phyloP scores from a whole-genome alignment of 176 grass and related monocot species.

The Eremochloa ophiuroides region DNA sequence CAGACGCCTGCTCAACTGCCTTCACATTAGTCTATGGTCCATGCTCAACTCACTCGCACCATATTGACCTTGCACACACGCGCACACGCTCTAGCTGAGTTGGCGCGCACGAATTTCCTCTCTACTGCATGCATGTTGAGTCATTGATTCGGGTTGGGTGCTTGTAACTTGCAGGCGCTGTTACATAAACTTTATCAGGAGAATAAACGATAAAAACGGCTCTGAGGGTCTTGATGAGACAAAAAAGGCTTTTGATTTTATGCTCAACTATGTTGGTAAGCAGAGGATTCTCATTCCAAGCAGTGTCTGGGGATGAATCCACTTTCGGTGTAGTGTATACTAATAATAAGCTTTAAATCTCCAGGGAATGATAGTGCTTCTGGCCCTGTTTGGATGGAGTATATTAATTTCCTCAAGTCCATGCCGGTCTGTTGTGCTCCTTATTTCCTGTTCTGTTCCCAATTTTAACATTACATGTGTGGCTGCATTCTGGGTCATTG shows the following conservation, averaged over 20 bases:
- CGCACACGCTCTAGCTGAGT: background rate
- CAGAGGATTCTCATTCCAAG: background rate
- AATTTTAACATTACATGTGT: slow-evolving; percentile 2
- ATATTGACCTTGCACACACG: background rate
- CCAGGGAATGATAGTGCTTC: slow-evolving; percentile 85
- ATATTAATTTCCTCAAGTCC: slow-evolving; percentile 90
- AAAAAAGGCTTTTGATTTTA: slow-evolving; percentile 92
- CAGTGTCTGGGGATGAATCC: background rate
- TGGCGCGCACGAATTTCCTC: background rate
- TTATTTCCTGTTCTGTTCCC: slow-evolving; percentile 12
- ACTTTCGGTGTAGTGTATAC: background rate
- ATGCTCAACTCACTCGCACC: background rate
- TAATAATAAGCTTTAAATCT: slow-evolving; percentile 13
- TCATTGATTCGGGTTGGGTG: background rate
- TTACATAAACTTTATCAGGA: slow-evolving; percentile 88
- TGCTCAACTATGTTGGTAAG: slow-evolving; percentile 94
- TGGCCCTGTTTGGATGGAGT: slow-evolving; percentile 95
- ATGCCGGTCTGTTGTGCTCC: slow-evolving; percentile 63
- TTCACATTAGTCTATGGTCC: slow-evolving; percentile 87
- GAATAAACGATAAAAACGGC: slow-evolving; percentile 77
- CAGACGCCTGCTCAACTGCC: slow-evolving; percentile 85
- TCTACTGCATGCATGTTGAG: background rate
- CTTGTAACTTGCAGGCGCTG: slow-evolving; percentile 62
- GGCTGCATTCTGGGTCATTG: slow-evolving; percentile 3
- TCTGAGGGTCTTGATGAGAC: slow-evolving; percentile 81